These are phyloP conservation scores for Epichloe sylvatica DNA, from an alignment of 2,329 filamentous ascomycete genomes.

Conservation along the genomic window DNA sequence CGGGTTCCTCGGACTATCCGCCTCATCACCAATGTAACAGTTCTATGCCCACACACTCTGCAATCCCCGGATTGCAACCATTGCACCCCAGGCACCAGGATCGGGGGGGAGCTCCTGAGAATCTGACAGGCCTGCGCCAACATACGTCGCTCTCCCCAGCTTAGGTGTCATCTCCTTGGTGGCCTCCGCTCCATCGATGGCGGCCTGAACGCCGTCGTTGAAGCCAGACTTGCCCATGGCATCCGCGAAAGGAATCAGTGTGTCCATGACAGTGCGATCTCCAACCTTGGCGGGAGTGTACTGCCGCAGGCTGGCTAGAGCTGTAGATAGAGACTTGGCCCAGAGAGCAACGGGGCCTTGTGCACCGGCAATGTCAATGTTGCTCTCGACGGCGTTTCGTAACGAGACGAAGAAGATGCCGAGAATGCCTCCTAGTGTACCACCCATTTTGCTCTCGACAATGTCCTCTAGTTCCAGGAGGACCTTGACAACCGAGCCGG, in stretches of 20 bases:
- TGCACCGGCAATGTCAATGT: conserved; percentile 16
- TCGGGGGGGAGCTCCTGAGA: conserved; percentile 46
- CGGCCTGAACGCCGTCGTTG: conserved; percentile 42
- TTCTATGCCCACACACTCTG: conserved; percentile 8
- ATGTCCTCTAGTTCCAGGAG: conserved; percentile 38
- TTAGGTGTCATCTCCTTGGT: conserved; percentile 52
- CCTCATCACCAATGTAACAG: background rate
- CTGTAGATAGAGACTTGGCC: conserved; percentile 27
- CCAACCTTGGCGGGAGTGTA: conserved; percentile 43
- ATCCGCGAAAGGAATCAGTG: conserved; percentile 39
- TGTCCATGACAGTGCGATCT: conserved; percentile 44
- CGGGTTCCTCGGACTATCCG: background rate
- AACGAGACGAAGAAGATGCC: conserved; percentile 41
- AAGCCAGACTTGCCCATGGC: conserved; percentile 35
- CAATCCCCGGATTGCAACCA: conserved; percentile 36
- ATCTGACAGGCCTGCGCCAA: conserved; percentile 38
- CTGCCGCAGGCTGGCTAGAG: conserved; percentile 31
- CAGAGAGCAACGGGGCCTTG: conserved; percentile 27
- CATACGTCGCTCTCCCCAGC: conserved; percentile 55
- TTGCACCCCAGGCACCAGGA: conserved; percentile 57
- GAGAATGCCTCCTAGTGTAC: conserved; percentile 36
- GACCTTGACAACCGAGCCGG: conserved; percentile 33
- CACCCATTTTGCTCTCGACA: conserved; percentile 41
- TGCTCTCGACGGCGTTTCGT: conserved; percentile 26
- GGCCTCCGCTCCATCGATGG: conserved; percentile 43